Base-by-base conservation (phyloP, 768 basidiomycete species). In the Collybia sp. region DNA sequence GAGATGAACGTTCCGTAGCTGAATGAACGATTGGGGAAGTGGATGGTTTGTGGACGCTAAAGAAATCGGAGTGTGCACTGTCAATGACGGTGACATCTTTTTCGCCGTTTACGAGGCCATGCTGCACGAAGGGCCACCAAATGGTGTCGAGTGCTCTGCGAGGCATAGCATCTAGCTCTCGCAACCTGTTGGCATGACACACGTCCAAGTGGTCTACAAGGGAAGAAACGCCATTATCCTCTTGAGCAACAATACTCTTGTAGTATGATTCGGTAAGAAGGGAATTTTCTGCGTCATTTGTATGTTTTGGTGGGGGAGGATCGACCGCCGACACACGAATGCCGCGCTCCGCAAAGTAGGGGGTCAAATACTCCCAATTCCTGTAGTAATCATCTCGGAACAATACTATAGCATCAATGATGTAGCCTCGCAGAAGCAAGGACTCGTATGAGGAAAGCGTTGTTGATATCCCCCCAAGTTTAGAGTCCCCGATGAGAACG, bases 61-160 rank as follows among this genome's bases (percentile, higher is more conserved):
- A 96, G 60, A 84, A 84, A 66, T 97, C 95, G 1, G 78, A 80
- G 51, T 78, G 73, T 0, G 94, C 95, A 52, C 91, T 94, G 61
- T 97, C 93, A 54, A 97, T 90, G 47, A 94, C 85, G 40, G 83
- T 90, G 25, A 97, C 85, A 54, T 93, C 85, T 35, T 79, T 62
- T 44, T 83, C 79, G 41, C 71, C 69, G 49, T 79, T 76, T 39
- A 91, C 71, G 13, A 82, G 70, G 0, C 79, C 80, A 52, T 98
- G 95, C 59, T 98, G 95, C 1, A 93, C 91, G 59, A 98, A 98
- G 0, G 95, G 95, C 92, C 93, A 98, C 95, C 95, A 98, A 38
- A 96, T 72, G 1, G 74, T 73, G 44, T 92, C 75, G 37, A 88
- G 68, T 1, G 93, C 84, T 32, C 93, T 77, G 9, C 69, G 68